phyloP scores from a whole-genome alignment of 225 moss, liverwort and hornwort species.

The Rhytidiadelphus loreus region DNA sequence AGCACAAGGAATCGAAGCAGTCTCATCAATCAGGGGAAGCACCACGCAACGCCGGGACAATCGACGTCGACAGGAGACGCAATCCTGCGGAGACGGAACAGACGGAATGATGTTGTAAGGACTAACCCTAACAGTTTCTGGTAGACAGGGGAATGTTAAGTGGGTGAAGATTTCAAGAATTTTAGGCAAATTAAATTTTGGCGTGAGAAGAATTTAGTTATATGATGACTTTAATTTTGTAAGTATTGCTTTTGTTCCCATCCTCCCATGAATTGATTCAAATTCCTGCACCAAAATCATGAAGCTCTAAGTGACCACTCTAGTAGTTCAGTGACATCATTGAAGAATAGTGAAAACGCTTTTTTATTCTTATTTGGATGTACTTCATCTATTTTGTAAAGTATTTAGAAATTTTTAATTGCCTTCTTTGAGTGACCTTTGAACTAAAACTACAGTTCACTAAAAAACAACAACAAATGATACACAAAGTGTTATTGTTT shows the following conservation, averaged over 20 bases:
- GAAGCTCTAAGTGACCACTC: background rate
- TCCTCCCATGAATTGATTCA: background rate
- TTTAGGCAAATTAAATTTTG: background rate
- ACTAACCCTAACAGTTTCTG: no score
- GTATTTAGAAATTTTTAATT: background rate
- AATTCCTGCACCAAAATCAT: background rate
- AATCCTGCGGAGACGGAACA: background rate
- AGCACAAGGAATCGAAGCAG: background rate
- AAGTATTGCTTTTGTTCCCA: background rate
- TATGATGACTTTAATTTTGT: background rate
- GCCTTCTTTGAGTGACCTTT: no score
- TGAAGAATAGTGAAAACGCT: background rate
- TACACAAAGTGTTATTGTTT: background rate
- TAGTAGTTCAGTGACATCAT: rapidly evolving
- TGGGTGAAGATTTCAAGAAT: background rate
- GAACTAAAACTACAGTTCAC: background rate
- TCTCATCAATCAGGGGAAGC: background rate
- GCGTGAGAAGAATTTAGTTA: background rate
- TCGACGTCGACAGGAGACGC: background rate
- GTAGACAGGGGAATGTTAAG: background rate
- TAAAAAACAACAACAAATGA: background rate
- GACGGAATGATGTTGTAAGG: no score
- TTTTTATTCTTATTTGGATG: background rate
- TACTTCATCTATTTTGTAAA: background rate
- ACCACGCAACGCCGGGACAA: background rate